These are phyloP conservation scores for Oenanthe sinensis DNA, from an alignment of 129 eudicot genomes.

Conservation along the genomic window DNA sequence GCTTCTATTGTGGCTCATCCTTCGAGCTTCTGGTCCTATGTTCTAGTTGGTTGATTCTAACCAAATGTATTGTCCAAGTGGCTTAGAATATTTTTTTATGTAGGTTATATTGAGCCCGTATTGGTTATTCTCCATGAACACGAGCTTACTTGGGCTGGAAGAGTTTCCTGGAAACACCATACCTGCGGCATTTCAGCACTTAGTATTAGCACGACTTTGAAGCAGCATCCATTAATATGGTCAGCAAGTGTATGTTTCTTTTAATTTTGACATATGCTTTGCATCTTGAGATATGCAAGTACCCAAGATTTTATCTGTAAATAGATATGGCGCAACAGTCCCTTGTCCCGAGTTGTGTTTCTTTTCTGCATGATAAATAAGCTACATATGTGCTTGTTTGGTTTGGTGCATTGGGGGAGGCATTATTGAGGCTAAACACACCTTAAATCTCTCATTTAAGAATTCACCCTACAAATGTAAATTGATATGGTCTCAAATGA, in stretches of 20 bases:
- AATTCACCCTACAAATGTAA: background rate
- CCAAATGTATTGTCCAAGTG: background rate
- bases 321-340: background rate
- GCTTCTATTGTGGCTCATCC: background rate
- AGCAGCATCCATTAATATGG: slow-evolving; percentile 98
- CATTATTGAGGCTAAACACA: background rate
- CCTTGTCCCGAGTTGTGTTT: background rate
- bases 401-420: background rate
- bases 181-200: slow-evolving; percentile 87
- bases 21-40: background rate
- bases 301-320: background rate
- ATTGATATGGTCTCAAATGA: background rate
- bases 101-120: slow-evolving; percentile 95
- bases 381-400: background rate
- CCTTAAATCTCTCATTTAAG: background rate
- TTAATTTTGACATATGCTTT: background rate
- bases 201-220: slow-evolving; percentile 81
- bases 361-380: background rate
- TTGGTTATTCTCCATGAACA: slow-evolving; percentile 89
- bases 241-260: slow-evolving; percentile 67
- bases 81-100: slow-evolving; percentile 7
- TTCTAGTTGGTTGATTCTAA: background rate
- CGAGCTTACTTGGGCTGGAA: slow-evolving; percentile 98
- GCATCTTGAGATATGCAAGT: background rate
- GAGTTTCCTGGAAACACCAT: slow-evolving; percentile 89